Evolutionary conservation across 2,329 filamentous ascomycete genomes (phyloP).

Genomic region (Colletotrichum kahawae): DNA sequence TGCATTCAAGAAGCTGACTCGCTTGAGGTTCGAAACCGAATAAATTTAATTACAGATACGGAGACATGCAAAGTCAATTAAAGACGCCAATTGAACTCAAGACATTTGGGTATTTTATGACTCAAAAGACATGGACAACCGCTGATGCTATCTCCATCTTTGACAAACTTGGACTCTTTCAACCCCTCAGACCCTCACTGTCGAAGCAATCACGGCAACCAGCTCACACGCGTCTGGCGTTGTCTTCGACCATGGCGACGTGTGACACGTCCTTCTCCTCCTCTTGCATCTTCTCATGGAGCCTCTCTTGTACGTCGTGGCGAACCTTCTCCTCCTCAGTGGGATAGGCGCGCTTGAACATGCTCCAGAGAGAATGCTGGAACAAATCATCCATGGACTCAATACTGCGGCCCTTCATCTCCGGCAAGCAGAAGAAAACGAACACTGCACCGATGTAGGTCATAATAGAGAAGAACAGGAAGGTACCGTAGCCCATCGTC

Average conservation of each 20-base stretch:
- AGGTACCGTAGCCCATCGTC: slow-evolving; percentile 18
- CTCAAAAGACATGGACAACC: background rate
- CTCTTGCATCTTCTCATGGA: background rate
- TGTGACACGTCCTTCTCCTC: background rate
- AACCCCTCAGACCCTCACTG: background rate
- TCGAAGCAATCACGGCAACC: background rate
- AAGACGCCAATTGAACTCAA: background rate
- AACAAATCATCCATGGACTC: slow-evolving; percentile 57
- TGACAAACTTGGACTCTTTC: background rate
- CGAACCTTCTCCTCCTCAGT: slow-evolving; percentile 51
- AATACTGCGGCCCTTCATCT: slow-evolving; percentile 54
- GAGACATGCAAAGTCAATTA: background rate
- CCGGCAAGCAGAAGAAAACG: slow-evolving; percentile 52
- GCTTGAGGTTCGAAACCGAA: background rate
- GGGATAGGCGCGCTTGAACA: slow-evolving; percentile 44
- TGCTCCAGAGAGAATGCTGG: slow-evolving; percentile 39
- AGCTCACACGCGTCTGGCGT: background rate
- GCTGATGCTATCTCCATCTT: background rate
- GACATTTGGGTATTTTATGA: background rate
- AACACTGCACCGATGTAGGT: slow-evolving; percentile 32
- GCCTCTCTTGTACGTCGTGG: background rate
- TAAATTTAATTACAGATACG: background rate
- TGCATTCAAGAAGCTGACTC: background rate
- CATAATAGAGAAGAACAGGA: slow-evolving; percentile 17
- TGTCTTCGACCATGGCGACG: slow-evolving; percentile 3